These are phyloP conservation scores for Juglanconis juglandina DNA, from an alignment of 2,329 filamentous ascomycete genomes.

Conservation along the genomic window DNA sequence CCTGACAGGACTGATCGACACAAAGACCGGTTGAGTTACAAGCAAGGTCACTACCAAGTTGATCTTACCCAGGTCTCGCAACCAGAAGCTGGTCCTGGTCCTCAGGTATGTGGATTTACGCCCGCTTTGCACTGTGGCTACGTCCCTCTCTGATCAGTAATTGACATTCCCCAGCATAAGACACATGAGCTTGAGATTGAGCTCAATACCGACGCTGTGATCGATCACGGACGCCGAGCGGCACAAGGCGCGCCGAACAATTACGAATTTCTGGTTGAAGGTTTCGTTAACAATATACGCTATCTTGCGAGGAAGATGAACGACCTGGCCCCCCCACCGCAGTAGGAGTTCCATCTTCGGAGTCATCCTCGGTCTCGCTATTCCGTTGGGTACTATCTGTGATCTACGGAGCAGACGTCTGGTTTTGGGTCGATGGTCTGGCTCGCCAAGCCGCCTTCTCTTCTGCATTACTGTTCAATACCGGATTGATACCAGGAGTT, in stretches of 20 bases:
- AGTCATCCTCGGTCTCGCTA: not conserved
- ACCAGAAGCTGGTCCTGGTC: constrained; percentile 27
- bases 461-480: not conserved
- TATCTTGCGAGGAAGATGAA: constrained; percentile 47
- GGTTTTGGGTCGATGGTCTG: not conserved
- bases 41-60: constrained; percentile 81
- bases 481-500: constrained; percentile 3
- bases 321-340: not conserved
- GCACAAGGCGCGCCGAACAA: constrained; percentile 50
- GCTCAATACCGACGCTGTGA: constrained; percentile 58
- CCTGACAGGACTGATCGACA: constrained; percentile 59
- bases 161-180: constrained; percentile 44
- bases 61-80: constrained; percentile 87
- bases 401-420: not conserved
- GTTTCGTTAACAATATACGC: constrained; percentile 70
- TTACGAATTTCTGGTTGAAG: constrained; percentile 67
- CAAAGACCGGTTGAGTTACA: constrained; percentile 91
- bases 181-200: constrained; percentile 83
- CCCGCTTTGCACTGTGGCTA: not conserved
- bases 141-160: constrained; percentile 4
- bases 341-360: not conserved
- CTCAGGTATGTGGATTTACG: constrained; percentile 31
- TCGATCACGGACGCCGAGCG: constrained; percentile 62
- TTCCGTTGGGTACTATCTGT: not conserved
- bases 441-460: not conserved